Conservation (phyloP, 2,329 filamentous ascomycete genomes). For the Phoma sp. region DNA sequence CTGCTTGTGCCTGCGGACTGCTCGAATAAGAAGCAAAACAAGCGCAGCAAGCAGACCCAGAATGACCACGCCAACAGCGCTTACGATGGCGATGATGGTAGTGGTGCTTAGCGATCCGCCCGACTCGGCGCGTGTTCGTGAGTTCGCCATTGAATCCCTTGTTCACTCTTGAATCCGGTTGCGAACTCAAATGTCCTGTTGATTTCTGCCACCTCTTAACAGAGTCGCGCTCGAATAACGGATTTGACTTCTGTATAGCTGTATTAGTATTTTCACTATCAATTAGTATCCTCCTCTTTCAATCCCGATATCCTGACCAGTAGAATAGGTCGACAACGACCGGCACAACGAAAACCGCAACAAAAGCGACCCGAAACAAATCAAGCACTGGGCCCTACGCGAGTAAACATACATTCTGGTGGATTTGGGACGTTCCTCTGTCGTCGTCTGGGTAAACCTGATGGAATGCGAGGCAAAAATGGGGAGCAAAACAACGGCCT, state of each 20-base stretch:
- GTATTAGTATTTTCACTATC: constrained; percentile 3
- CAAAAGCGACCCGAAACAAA: constrained; percentile 24
- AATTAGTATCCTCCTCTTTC: constrained; percentile 28
- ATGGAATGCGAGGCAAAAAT: constrained; percentile 47
- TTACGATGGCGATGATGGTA: constrained; percentile 32
- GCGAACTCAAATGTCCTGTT: not conserved
- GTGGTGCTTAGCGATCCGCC: constrained; percentile 30
- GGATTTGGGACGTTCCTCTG: constrained; percentile 34
- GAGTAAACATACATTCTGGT: constrained; percentile 43
- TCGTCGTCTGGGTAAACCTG: constrained; percentile 43
- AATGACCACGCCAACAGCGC: constrained; percentile 34
- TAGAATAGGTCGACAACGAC: constrained; percentile 19
- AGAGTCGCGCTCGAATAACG: not conserved
- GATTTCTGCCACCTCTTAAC: not conserved
- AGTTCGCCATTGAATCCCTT: constrained; percentile 13
- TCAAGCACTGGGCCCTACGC: constrained; percentile 16
- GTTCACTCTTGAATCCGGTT: not conserved
- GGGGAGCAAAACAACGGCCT: constrained; percentile 35
- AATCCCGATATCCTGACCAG: constrained; percentile 1
- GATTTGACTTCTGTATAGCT: not conserved
- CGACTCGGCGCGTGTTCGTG: constrained; percentile 17
- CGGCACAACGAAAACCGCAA: constrained; percentile 25
- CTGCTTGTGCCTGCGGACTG: constrained; percentile 36
- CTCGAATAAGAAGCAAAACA: constrained; percentile 36
- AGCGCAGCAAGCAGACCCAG: constrained; percentile 33